phyloP scores from a whole-genome alignment of 2,329 filamentous ascomycete genomes.

The Cercospora nicotianae region DNA sequence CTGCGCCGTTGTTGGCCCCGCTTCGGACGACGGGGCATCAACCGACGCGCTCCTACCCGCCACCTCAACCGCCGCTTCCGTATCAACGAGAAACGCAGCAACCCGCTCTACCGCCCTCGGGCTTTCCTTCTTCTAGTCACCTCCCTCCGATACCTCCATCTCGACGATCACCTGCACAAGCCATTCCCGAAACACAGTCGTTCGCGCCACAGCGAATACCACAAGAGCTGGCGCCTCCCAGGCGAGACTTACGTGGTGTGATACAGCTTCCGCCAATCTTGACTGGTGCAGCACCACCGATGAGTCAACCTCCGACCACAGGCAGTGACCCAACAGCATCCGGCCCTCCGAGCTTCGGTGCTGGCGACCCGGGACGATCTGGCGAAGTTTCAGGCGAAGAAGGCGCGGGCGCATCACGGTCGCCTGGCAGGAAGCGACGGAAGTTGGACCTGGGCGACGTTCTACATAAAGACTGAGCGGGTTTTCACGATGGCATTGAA shows the following conservation, averaged over 20 bases:
- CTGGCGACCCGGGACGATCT: constrained; percentile 1
- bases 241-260: constrained; percentile 10
- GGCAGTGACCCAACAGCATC: not conserved
- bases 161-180: constrained; percentile 9
- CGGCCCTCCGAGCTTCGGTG: not conserved
- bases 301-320: not conserved
- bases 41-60: constrained; percentile 23
- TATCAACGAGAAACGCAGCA: constrained; percentile 19
- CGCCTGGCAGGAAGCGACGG: constrained; percentile 31
- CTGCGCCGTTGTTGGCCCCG: constrained; percentile 22
- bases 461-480: constrained; percentile 24
- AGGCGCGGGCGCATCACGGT: constrained; percentile 18
- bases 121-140: constrained; percentile 6
- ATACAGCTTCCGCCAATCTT: constrained; percentile 34
- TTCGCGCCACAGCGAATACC: not conserved
- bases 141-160: constrained; percentile 8
- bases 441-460: constrained; percentile 38
- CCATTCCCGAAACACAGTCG: not conserved
- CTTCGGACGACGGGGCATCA: constrained; percentile 22
- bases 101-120: constrained; percentile 4
- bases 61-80: constrained; percentile 18
- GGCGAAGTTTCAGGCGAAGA: constrained; percentile 29
- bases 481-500: not conserved
- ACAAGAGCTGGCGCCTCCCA: constrained; percentile 15
- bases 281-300: constrained; percentile 13